Evolutionary conservation across 2,329 filamentous ascomycete genomes (phyloP).

Genomic region (Talaromyces sp.): DNA sequence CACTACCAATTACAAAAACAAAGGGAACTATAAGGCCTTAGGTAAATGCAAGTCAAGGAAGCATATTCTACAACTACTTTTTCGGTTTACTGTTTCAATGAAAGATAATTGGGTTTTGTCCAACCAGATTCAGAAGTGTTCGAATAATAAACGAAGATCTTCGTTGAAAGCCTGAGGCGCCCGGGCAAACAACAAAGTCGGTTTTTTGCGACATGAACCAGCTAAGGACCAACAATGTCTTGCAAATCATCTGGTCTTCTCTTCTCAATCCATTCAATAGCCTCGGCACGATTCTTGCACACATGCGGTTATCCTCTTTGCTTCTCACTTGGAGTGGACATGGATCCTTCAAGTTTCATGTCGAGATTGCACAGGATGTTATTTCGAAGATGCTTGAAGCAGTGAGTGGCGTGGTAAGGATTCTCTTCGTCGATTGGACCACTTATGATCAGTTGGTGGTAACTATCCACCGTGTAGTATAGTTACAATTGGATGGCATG

Average conservation of each 20-base stretch:
- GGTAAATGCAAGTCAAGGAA: no score
- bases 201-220: not conserved
- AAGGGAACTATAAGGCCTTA: no score
- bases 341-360: slow-evolving; percentile 12
- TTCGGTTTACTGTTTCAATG: no score
- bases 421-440: slow-evolving; percentile 6
- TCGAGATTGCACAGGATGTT: slow-evolving; percentile 11
- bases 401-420: slow-evolving; percentile 8
- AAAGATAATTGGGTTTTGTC: no score
- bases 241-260: slow-evolving; percentile 12
- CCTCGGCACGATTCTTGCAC: slow-evolving; percentile 6
- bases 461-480: slow-evolving; percentile 9
- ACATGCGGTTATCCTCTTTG: slow-evolving; percentile 9
- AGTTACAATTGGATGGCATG: not conserved
- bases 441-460: slow-evolving; percentile 9
- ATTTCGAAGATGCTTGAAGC: slow-evolving; percentile 11
- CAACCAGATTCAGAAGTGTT: no score
- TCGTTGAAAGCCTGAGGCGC: no score
- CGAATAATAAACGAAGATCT: no score
- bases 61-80: no score
- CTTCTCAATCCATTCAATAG: slow-evolving; percentile 11
- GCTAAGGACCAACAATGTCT: slow-evolving; percentile 12
- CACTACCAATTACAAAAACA: no score
- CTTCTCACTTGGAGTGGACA: slow-evolving; percentile 10
- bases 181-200: no score